Evolutionary conservation across 2,329 filamentous ascomycete genomes (phyloP).

Genomic region (Trichophyton mentagrophytes): DNA sequence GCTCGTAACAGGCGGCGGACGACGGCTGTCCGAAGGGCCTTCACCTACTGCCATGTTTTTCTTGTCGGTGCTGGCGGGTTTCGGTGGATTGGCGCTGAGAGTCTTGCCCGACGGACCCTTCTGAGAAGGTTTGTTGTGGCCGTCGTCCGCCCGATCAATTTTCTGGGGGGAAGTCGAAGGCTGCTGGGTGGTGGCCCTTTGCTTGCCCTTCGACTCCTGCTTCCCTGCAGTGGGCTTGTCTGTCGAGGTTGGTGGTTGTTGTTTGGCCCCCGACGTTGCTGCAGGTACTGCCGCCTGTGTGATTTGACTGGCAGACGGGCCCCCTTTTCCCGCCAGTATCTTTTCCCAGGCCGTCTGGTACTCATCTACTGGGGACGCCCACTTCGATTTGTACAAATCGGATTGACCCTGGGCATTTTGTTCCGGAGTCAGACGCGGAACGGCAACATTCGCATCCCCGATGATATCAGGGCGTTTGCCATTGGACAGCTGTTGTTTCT

Average conservation of each 20-base stretch:
- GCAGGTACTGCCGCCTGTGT: not conserved
- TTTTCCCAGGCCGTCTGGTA: not conserved
- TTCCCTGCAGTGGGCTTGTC: constrained; percentile 1
- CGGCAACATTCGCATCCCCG: not conserved
- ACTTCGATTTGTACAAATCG: not conserved
- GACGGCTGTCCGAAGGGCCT: constrained; percentile 2
- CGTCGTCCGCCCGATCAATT: not conserved
- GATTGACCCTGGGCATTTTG: not conserved
- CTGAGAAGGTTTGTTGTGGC: not conserved
- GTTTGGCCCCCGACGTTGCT: not conserved
- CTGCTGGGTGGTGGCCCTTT: not conserved
- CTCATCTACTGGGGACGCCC: not conserved
- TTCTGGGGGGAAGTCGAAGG: not conserved
- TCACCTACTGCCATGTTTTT: not conserved
- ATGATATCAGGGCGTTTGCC: constrained; percentile 1
- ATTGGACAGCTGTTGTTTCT: not conserved
- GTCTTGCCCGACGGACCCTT: not conserved
- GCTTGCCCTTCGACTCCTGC: constrained; percentile 1
- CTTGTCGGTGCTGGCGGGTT: not conserved
- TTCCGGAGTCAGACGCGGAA: constrained; percentile 5
- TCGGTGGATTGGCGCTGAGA: not conserved
- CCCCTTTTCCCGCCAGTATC: not conserved
- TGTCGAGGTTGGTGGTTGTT: not conserved
- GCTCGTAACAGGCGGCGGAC: not conserved
- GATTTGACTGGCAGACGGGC: not conserved